A percentile compares a stretch with the other conserved stretches of the same genome.
Evolutionary conservation across 257 asterid genomes (phyloP).

Genomic region (Nicotiana sylvestris): DNA sequence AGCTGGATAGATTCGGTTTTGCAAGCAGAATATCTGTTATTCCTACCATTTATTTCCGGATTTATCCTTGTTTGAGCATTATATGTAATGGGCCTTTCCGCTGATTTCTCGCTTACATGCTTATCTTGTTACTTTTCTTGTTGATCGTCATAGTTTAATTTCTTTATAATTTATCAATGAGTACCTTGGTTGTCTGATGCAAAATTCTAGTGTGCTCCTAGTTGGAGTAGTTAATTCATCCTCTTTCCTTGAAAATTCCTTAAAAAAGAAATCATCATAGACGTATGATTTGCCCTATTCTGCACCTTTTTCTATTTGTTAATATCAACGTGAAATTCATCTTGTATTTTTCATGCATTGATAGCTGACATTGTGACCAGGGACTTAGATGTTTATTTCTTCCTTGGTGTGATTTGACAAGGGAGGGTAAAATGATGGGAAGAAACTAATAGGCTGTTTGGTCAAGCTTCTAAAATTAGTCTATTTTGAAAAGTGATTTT

Average conservation of each 20-base stretch:
- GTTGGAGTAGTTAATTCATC: background rate
- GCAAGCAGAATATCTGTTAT: background rate
- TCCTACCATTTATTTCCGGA: background rate
- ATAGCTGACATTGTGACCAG: background rate
- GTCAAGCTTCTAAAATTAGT: no score
- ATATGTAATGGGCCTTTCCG: background rate
- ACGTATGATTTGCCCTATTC: background rate
- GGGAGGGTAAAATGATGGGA: background rate
- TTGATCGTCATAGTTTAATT: background rate
- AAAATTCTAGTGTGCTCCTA: background rate
- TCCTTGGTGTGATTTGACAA: background rate
- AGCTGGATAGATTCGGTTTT: conserved; percentile 1
- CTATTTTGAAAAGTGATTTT: no score
- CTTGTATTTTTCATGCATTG: conserved; percentile 13
- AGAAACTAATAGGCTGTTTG: background rate
- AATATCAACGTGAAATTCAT: background rate
- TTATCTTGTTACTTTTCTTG: background rate
- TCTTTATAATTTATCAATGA: background rate
- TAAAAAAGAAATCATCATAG: background rate
- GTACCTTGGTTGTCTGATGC: background rate
- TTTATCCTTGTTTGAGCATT: background rate
- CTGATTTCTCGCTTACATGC: conserved; percentile 25
- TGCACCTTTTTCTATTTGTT: background rate
- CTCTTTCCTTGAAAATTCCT: background rate
- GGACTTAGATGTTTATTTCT: background rate